These are phyloP conservation scores for Collybia sordida DNA, from an alignment of 768 basidiomycete genomes.

Conservation along the genomic window DNA sequence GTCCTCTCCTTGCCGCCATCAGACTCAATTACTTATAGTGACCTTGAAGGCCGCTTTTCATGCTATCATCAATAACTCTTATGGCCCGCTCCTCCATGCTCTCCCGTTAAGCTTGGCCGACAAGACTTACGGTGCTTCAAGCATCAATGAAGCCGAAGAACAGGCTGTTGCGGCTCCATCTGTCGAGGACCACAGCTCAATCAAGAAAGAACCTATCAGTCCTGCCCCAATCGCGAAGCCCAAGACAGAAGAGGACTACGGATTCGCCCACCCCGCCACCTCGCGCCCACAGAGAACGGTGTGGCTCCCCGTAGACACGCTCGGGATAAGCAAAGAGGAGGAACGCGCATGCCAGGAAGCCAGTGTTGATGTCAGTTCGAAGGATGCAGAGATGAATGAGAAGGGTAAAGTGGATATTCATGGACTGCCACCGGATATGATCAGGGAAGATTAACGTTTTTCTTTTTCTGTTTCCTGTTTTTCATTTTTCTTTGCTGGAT, in stretches of 20 bases:
- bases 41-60: slow-evolving; percentile 64
- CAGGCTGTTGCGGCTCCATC: neutral
- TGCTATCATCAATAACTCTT: slow-evolving; percentile 72
- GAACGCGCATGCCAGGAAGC: slow-evolving; percentile 49
- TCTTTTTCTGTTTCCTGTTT: neutral
- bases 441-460: slow-evolving; percentile 8
- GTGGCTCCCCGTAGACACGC: slow-evolving; percentile 80
- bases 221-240: neutral
- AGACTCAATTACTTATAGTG: neutral
- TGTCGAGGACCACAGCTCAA: neutral
- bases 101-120: slow-evolving; percentile 82
- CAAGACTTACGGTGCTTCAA: slow-evolving; percentile 46
- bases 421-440: slow-evolving; percentile 32
- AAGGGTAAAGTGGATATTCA: slow-evolving; percentile 59
- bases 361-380: slow-evolving; percentile 49
- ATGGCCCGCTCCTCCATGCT: slow-evolving; percentile 69
- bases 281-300: slow-evolving; percentile 71
- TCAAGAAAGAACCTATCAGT: slow-evolving; percentile 11
- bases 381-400: slow-evolving; percentile 57
- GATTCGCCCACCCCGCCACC: slow-evolving; percentile 88
- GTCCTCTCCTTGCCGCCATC: slow-evolving; percentile 21
- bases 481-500: neutral
- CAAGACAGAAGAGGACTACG: slow-evolving; percentile 45
- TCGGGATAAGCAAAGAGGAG: slow-evolving; percentile 66
- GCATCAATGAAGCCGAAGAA: neutral